Base-by-base conservation (phyloP, 345 rosid species). In the Turnera subulata region DNA sequence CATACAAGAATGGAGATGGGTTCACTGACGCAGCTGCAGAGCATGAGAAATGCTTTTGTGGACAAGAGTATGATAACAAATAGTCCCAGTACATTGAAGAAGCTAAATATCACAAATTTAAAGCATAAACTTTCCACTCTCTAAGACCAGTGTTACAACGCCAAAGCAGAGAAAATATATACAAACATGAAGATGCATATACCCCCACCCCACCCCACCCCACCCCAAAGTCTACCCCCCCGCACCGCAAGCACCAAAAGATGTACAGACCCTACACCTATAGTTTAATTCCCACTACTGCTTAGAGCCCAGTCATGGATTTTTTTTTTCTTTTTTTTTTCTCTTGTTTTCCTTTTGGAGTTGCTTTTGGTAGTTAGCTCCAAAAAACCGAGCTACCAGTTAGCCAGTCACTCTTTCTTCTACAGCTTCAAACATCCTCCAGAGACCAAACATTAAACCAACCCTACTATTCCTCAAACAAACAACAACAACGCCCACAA, bases 351-450 rank as follows among this genome's bases (percentile, higher is more conserved):
- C 21, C 17, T 37, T 35, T 46, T 53, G 15, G n/a, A 39, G 38
- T 35, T 55, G 50, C 68, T 55, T 21, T 45, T 22, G 46, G 46
- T 52, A 53, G 71, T 65, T 64, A 65, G 84, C 80, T 74, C 77
- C 59, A 58, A 80, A 77, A 73, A 72, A 16, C 45, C 58, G 75
- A 78, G 77, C 77, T 68, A 49, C 24, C 24, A 48, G 62, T 61
- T 69, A 65, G 60, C 61, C 50, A 50, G 26, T 46, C 17, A 29
- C 54, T 45, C 52, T 42, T 22, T 53, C 22, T 43, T 6, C 50
- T 44, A 45, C 46, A 46, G 50, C 51, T 65, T 61, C 22, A 52
- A 59, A 65, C 62, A 18, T 16, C 35, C 55, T 65, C 33, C 68
- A 32, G 11, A 54, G 17, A 46, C 46, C 59, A 52, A 65, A 61